Evolutionary conservation across 768 basidiomycete genomes (phyloP).

Genomic region (Termitomyces sp.): DNA sequence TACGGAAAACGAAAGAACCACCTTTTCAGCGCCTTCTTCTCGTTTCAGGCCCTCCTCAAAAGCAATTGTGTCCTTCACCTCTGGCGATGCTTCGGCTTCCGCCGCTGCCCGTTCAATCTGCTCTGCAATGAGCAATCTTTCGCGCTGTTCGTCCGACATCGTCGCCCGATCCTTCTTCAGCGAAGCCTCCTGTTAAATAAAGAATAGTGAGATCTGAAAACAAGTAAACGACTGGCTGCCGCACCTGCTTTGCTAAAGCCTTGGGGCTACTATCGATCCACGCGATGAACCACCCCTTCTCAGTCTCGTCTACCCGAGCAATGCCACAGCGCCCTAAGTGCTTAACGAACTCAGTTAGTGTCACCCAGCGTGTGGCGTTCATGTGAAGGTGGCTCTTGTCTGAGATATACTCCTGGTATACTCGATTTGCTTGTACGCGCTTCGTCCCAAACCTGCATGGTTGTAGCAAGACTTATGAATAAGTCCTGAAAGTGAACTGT

Average conservation of each 20-base stretch:
- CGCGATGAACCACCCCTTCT: conserved; percentile 95
- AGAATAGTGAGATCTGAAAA: conserved; percentile 1
- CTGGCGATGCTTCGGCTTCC: conserved; percentile 32
- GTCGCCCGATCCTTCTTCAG: conserved; percentile 90
- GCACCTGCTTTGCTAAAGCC: conserved; percentile 83
- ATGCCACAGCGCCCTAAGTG: conserved; percentile 82
- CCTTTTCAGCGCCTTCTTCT: conserved; percentile 66
- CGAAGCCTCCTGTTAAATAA: conserved; percentile 59
- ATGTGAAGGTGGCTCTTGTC: conserved; percentile 95
- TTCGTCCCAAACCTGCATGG: conserved; percentile 79
- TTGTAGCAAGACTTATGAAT: neutral
- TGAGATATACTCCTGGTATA: conserved; percentile 96
- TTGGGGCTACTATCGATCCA: conserved; percentile 98
- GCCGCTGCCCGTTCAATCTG: conserved; percentile 86
- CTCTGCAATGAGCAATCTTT: conserved; percentile 82
- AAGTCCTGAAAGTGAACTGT: neutral
- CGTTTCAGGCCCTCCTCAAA: conserved; percentile 63
- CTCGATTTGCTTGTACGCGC: conserved; percentile 88
- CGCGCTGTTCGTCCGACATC: conserved; percentile 91
- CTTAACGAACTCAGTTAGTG: conserved; percentile 92
- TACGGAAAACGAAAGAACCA: conserved; percentile 66
- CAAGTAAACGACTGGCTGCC: conserved; percentile 15
- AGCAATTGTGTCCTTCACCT: conserved; percentile 30
- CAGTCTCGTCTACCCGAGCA: conserved; percentile 93
- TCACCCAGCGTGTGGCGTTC: conserved; percentile 98